Evolutionary conservation across 352 stramenopile genomes (phyloP), one percentile per base, ranked within the genome.

Genomic region (Phytophthora cryptogea): DNA sequence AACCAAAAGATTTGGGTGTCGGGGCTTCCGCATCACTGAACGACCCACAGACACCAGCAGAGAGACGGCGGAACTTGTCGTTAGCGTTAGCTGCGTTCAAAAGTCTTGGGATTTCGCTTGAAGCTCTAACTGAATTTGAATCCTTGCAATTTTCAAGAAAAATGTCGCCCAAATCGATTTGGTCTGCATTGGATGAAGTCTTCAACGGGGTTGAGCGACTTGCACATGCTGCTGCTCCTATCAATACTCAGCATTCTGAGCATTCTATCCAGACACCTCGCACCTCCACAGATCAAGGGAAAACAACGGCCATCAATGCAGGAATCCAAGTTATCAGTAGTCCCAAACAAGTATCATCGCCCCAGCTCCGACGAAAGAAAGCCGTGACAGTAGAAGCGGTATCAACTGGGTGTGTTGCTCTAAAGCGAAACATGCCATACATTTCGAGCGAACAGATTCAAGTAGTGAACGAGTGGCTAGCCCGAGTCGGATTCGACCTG

Each of bases 401-500:
- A 28, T 20, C 8, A 7, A 17, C n/a, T 41, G 27, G 20, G 2
- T 48, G 33, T 52, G 50, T 27, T 33, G 40, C 40, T 26, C 53
- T 67, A n/a, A 68, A 72, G 11, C 57, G 53, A 14, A 57, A 16
- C 43, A 33, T 61, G 11, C 68, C 68, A 13, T 71, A 66, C 36
- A 61, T 77, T 16, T 72, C 64, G 23, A 53, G n/a, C 23, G 59
- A 74, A 33, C 71, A 80, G 49, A 70, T 66, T 9, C 44, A 60
- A 17, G 55, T 45, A 7, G 68, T 80, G 11, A 48, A 68, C 40
- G 23, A 69, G 11, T 80, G 71, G 71, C 50, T 80, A 1, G n/a
- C 40, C 3, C 28, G 17, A 14, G 41, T 70, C 9, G 71, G 64
- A 6, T 45, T 68, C 11, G 28, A 66, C n/a, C 1, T 31, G 14